These are phyloP conservation scores for Fusarium sp. DNA, from an alignment of 2,329 filamentous ascomycete species.

Conservation along the genomic window DNA sequence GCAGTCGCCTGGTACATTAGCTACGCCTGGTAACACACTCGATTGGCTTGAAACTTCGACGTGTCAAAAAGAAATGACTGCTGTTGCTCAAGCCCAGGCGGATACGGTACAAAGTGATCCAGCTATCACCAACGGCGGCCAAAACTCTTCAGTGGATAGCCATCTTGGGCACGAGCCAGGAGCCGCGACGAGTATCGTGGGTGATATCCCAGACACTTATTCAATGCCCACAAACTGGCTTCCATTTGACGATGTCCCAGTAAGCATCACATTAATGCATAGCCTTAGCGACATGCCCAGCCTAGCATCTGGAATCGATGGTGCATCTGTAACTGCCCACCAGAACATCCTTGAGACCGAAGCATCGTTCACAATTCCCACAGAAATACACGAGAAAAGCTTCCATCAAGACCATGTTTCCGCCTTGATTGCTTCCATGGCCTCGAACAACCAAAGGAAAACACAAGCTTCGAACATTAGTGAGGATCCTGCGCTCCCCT, in stretches of 20 bases:
- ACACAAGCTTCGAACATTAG: not conserved
- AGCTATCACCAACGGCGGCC: not conserved
- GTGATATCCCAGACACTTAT: not conserved
- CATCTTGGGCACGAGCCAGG: not conserved
- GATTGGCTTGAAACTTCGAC: not conserved
- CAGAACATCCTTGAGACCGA: not conserved
- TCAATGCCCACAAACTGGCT: not conserved
- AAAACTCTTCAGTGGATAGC: not conserved
- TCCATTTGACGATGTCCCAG: not conserved
- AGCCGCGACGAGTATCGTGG: not conserved
- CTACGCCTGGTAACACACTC: not conserved
- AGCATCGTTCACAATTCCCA: fast-evolving
- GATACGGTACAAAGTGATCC: not conserved
- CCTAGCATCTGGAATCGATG: not conserved
- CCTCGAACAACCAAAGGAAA: not conserved
- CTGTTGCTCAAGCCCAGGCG: not conserved
- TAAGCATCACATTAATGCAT: fast-evolving
- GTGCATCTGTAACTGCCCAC: not conserved
- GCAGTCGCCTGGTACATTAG: not conserved
- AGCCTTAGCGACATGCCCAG: fast-evolving
- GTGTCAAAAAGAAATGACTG: not conserved
- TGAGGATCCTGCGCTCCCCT: not conserved
- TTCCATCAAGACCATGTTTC: not conserved
- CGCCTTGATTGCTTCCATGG: not conserved
- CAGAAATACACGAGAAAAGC: not conserved